phyloP scores from a whole-genome alignment of 345 rosid genomes.

The Excoecaria agallocha region DNA sequence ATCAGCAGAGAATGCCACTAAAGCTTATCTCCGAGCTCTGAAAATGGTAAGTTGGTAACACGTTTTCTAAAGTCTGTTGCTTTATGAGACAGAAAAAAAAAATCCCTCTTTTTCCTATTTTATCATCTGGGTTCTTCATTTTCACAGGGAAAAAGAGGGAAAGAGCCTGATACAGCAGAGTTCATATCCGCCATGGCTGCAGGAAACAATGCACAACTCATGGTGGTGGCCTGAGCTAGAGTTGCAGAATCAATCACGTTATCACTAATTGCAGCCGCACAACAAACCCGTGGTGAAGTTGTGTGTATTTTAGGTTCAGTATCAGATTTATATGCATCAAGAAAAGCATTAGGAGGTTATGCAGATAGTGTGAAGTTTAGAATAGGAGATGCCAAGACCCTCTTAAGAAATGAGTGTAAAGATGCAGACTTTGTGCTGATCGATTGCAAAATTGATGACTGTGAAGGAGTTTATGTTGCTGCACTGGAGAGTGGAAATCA shows the following conservation, averaged over 20 bases:
- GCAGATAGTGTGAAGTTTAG: conserved; percentile 28
- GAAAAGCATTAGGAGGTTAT: conserved; percentile 24
- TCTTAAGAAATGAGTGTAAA: conserved; percentile 25
- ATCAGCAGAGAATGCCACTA: conserved; percentile 62
- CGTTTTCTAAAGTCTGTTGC: too few relatives aligned
- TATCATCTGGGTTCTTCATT: not conserved
- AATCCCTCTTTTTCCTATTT: not conserved
- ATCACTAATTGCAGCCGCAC: conserved; percentile 46
- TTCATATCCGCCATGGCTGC: conserved; percentile 60
- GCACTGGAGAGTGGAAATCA: conserved; percentile 19
- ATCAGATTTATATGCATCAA: conserved; percentile 1
- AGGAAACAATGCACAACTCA: conserved; percentile 49
- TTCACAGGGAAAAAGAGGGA: conserved; percentile 37
- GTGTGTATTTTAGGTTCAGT: conserved; percentile 26
- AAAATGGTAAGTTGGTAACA: conserved; percentile 33
- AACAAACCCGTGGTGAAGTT: conserved; percentile 45
- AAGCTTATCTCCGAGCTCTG: conserved; percentile 50
- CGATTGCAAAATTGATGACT: conserved; percentile 36
- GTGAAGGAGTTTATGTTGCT: conserved; percentile 23
- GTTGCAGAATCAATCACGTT: conserved; percentile 22
- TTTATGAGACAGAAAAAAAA: too few relatives aligned
- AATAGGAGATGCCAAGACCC: conserved; percentile 34
- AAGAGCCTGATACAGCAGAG: conserved; percentile 51
- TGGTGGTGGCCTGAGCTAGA: conserved; percentile 37
- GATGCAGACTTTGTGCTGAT: conserved; percentile 44